phyloP scores from a whole-genome alignment of 257 asterid species.

The Solanum paucissectum region DNA sequence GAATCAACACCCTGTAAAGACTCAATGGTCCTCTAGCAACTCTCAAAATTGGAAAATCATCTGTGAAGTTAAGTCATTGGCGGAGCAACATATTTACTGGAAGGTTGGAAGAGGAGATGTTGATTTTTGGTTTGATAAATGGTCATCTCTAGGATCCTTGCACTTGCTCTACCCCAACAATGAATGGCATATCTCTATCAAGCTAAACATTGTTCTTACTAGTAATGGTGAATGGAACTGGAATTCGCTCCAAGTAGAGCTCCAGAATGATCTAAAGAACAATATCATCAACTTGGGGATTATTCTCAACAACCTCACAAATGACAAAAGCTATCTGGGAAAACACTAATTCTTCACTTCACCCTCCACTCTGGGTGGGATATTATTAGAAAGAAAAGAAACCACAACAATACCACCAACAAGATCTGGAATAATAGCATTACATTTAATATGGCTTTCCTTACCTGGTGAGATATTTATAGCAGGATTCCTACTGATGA shows the following conservation, averaged over 20 bases:
- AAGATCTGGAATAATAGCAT: not conserved
- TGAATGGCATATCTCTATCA: not conserved
- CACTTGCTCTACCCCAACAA: not conserved
- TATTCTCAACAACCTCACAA: not conserved
- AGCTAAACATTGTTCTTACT: not conserved
- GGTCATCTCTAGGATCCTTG: not conserved
- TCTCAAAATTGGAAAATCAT: too few relatives aligned
- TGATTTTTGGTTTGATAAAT: not conserved
- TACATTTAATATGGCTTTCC: not conserved
- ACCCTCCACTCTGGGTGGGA: not conserved
- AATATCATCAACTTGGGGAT: not conserved
- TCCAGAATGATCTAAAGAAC: not conserved
- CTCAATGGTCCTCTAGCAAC: too few relatives aligned
- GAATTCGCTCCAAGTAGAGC: not conserved
- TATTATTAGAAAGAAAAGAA: not conserved
- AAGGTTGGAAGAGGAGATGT: not conserved
- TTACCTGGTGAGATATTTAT: not conserved
- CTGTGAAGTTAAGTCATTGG: not conserved
- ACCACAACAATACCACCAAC: not conserved
- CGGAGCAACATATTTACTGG: too few relatives aligned
- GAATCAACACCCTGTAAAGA: not conserved
- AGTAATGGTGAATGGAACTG: not conserved
- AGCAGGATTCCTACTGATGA: not conserved
- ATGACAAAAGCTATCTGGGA: not conserved
- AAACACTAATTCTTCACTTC: not conserved